Base-by-base conservation (phyloP, 768 basidiomycete genomes). In the Phanerodontia chrysosporium region DNA sequence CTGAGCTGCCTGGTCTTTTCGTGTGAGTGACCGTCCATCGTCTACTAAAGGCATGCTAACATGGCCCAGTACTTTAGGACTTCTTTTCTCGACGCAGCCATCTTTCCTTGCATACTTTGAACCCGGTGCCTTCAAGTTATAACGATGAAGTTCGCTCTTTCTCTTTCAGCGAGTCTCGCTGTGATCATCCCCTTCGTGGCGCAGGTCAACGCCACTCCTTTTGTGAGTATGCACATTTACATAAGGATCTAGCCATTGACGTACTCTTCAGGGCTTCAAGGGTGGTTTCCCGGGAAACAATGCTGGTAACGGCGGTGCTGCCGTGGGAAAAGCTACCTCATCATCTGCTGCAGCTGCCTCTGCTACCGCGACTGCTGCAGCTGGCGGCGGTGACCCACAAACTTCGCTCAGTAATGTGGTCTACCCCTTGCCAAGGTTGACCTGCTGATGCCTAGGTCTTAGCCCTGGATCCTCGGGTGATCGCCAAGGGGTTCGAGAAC, bases 401-500 rank as follows among this genome's bases (percentile, higher is more conserved):
- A 68, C 67, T 35, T 83, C 81, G 0, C 62, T 79, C 53, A 78
- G 72, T 73, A 48, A 58, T 2, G 0, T 48, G 1, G 9, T 9
- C 9, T 3, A 27, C 16, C 48, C 76, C 18, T 77, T 84, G 51
- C 63, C n/a, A n/a, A 77, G 46, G 72, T 79, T 35, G 72, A 70
- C 2, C 78, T 87, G 35, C 76, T 90, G 58, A 81, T 81, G 16
- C 60, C 66, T 67, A 69, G 12, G 82, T 80, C 0, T 60, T 78
- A 39, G 77, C 76, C 12, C 78, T 84, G 45, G 65, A 76, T 29
- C 72, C 79, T 39, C 72, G 70, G 2, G 80, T 87, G 25, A 76
- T 90, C 58, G 81, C 83, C 13, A 61, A 66, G 3, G 81, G 81
- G n/a, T 85, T 87, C 59, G 77, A 73, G 16, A 72, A 82, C 48